Evolutionary conservation across 208 protist species (phyloP).

Genomic region (Leishmania guyanensis): DNA sequence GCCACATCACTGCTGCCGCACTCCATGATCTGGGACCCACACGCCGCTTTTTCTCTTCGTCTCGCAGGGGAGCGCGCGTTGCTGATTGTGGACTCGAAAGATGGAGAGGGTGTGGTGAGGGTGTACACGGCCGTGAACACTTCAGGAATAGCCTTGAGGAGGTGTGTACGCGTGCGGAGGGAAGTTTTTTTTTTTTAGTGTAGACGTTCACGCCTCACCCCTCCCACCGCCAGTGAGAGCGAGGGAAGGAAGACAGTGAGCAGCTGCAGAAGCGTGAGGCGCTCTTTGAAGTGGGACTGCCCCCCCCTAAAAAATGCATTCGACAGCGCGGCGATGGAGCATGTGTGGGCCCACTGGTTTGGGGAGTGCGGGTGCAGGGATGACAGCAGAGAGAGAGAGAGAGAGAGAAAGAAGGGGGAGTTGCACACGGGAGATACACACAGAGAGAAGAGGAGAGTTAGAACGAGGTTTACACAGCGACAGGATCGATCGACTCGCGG

Average conservation of each 20-base stretch:
- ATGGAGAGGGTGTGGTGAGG: not conserved
- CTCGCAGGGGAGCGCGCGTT: too few relatives aligned
- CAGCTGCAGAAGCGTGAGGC: too few relatives aligned
- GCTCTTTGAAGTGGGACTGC: too few relatives aligned
- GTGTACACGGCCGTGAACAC: not conserved
- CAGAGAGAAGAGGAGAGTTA: too few relatives aligned
- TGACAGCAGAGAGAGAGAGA: not conserved
- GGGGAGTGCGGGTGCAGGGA: not conserved
- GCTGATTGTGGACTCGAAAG: not conserved
- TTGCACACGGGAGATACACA: not conserved
- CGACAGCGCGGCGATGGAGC: too few relatives aligned
- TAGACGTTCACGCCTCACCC: too few relatives aligned
- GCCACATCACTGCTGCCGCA: conserved; percentile 10
- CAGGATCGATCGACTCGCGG: not conserved
- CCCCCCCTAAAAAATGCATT: too few relatives aligned
- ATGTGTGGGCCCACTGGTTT: not conserved
- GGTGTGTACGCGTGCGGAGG: not conserved
- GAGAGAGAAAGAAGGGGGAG: not conserved
- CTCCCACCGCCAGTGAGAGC: too few relatives aligned
- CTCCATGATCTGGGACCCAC: conserved; percentile 5
- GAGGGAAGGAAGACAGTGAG: too few relatives aligned
- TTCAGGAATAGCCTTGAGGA: not conserved
- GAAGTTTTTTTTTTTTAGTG: too few relatives aligned
- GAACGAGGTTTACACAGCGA: not conserved
- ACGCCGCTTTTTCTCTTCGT: too few relatives aligned